Evolutionary conservation across 805 yeast species (phyloP).

Genomic region (Komagataella pastoris): DNA sequence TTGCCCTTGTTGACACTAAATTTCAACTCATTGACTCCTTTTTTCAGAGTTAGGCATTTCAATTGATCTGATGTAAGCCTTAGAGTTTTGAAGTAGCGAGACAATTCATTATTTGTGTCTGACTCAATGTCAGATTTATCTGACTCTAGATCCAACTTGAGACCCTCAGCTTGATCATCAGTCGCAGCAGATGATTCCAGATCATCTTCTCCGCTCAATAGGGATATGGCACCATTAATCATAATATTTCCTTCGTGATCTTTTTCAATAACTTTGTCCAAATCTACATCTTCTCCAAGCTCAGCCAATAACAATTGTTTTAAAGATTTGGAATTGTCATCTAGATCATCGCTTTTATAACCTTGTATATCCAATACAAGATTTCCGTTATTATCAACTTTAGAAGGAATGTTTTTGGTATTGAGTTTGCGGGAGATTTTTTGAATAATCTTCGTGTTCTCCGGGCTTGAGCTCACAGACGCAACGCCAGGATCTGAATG

Average conservation of each 20-base stretch:
- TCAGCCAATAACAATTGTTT: slow-evolving; percentile 68
- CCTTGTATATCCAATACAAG: slow-evolving; percentile 90
- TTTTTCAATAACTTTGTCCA: slow-evolving; percentile 31
- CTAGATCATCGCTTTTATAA: slow-evolving; percentile 76
- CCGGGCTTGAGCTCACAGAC: slow-evolving; percentile 2
- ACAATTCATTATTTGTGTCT: slow-evolving; percentile 2
- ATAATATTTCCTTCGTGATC: slow-evolving; percentile 60
- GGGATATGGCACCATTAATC: slow-evolving; percentile 20
- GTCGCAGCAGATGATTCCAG: background rate
- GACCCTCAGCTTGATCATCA: background rate
- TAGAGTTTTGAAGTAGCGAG: slow-evolving; percentile 63
- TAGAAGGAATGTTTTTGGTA: slow-evolving; percentile 73
- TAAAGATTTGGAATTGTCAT: slow-evolving; percentile 64
- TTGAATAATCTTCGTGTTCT: slow-evolving; percentile 19
- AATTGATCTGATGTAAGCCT: slow-evolving; percentile 87
- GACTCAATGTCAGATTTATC: background rate
- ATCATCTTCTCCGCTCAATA: background rate
- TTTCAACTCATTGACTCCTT: slow-evolving; percentile 67
- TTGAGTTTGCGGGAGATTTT: slow-evolving; percentile 49
- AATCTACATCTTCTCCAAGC: slow-evolving; percentile 38
- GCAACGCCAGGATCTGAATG: slow-evolving; percentile 7
- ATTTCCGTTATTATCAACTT: slow-evolving; percentile 81
- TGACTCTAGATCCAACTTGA: slow-evolving; percentile 10
- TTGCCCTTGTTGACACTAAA: slow-evolving; percentile 78
- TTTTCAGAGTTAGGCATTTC: slow-evolving; percentile 52